Evolutionary conservation across 2,329 filamentous ascomycete species (phyloP), one percentile per base, ranked within the genome.

Genomic region (Davidsoniella neocaledoniae): DNA sequence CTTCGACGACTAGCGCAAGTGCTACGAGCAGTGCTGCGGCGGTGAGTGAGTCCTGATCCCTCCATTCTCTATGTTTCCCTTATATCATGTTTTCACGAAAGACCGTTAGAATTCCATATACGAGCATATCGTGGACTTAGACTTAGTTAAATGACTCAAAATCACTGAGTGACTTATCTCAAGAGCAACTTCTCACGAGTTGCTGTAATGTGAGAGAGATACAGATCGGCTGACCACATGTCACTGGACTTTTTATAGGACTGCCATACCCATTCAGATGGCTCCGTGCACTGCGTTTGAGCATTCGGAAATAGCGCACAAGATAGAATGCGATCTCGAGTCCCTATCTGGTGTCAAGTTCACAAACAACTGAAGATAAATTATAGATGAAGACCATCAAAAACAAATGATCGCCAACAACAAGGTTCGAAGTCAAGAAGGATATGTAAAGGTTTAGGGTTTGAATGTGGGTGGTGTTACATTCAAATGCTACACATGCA

Each of bases 171-270:
- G 29, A 33, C 29, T 33, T 33, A 12, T 9, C 7, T 10, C 12
- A 33, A 33, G 29, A 3, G 29, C 29, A 9, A 33, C 29, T 33
- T 12, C 29, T 33, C 29, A 33, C 29, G 29, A 33, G 29, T 33
- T 33, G 29, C 29, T 33, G 4, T 17, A 41, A 23, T 23, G n/a
- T 41, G 39, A 41, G n/a, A 17, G 16, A 43, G 23, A 25, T 14
- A 25, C 17, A 43, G 40, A 43, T 59, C 59, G 19, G 66, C 61
- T 8, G 66, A 70, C 54, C 78, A 33, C 29, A 33, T 69, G 56
- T 79, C 72, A 77, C 69, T 55, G 78, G 68, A 3, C 6, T 68
- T 68, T 51, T 76, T 75, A 54, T 76, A 81, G 25, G 79, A 65
- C 29, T 63, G 64, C 40, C 64, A 63, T 26, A 68, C 65, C 17